phyloP scores from a whole-genome alignment of 148 eudicot genomes.

The Bassia scoparia region DNA sequence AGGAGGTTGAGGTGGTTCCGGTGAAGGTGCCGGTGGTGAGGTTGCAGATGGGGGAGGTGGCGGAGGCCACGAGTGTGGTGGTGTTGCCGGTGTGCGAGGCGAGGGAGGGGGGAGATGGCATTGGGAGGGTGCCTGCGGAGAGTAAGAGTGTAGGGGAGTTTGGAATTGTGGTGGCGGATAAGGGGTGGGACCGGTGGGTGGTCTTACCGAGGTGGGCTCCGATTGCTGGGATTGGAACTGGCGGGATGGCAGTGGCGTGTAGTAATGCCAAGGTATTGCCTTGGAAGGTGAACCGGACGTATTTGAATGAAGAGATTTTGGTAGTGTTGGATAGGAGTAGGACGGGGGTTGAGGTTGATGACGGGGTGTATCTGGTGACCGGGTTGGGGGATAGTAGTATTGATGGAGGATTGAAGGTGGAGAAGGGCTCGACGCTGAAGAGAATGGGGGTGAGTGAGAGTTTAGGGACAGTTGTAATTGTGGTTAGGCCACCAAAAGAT shows the following conservation, averaged over 20 bases:
- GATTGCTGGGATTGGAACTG: conserved; percentile 43
- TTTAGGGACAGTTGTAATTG: conserved; percentile 73
- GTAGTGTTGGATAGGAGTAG: conserved; percentile 69
- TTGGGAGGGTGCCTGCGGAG: conserved; percentile 59
- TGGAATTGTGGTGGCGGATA: conserved; percentile 58
- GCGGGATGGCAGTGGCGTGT: conserved; percentile 70
- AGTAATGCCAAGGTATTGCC: conserved; percentile 58
- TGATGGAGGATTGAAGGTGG: conserved; percentile 53
- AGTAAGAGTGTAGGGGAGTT: conserved; percentile 54
- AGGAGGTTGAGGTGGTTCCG: conserved; percentile 16
- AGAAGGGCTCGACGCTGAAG: conserved; percentile 61
- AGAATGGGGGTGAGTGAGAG: conserved; percentile 47
- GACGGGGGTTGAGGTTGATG: conserved; percentile 48
- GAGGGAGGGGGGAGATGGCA: conserved; percentile 43
- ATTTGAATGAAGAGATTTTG: conserved; percentile 58
- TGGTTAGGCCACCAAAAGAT: conserved; percentile 88
- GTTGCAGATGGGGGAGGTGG: conserved; percentile 69
- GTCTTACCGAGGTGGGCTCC: conserved; percentile 87
- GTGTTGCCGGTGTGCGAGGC: conserved; percentile 66
- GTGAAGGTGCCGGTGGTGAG: conserved; percentile 81
- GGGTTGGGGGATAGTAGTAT: conserved; percentile 20
- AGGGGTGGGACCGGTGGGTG: conserved; percentile 78
- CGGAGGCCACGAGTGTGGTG: conserved; percentile 56
- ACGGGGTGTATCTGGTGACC: conserved; percentile 66
- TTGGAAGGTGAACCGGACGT: conserved; percentile 61